Conservation (phyloP, 768 basidiomycete genomes). For the Macrolepiota dolichaula region DNA sequence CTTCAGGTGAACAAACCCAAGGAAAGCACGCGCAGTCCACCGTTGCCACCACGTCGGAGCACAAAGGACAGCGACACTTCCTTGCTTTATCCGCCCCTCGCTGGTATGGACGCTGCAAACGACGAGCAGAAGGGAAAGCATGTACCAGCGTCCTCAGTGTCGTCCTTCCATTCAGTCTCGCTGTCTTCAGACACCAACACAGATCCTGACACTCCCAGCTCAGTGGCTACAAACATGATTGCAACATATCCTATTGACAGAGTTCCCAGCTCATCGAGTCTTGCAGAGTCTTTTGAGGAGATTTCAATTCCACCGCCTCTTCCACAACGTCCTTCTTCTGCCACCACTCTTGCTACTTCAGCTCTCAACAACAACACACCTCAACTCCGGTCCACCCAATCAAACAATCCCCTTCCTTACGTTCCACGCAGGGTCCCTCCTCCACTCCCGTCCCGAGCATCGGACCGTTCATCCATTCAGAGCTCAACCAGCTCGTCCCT, state of each 20-base stretch:
- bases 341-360: constrained; percentile 16
- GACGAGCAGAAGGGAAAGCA: constrained; percentile 14
- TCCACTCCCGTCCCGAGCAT: constrained; percentile 43
- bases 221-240: constrained; percentile 32
- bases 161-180: constrained; percentile 82
- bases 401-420: constrained; percentile 26
- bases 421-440: constrained; percentile 41
- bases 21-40: constrained; percentile 6
- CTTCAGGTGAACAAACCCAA: not conserved
- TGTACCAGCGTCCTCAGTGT: constrained; percentile 59
- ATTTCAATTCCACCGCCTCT: constrained; percentile 52
- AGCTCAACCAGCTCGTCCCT: constrained; percentile 39
- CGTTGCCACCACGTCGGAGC: not conserved
- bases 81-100: constrained; percentile 28
- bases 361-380: constrained; percentile 20
- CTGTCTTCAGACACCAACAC: constrained; percentile 62
- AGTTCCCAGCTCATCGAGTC: constrained; percentile 43
- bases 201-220: constrained; percentile 30
- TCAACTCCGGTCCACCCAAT: constrained; percentile 29
- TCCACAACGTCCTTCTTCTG: constrained; percentile 40
- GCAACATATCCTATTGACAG: constrained; percentile 24
- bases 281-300: constrained; percentile 73
- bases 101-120: not conserved
- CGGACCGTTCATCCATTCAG: constrained; percentile 62
- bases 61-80: constrained; percentile 12